Evolutionary conservation across 2,329 filamentous ascomycete genomes (phyloP), one percentile per base, ranked within the genome.

Genomic region (Chalara sp.): DNA sequence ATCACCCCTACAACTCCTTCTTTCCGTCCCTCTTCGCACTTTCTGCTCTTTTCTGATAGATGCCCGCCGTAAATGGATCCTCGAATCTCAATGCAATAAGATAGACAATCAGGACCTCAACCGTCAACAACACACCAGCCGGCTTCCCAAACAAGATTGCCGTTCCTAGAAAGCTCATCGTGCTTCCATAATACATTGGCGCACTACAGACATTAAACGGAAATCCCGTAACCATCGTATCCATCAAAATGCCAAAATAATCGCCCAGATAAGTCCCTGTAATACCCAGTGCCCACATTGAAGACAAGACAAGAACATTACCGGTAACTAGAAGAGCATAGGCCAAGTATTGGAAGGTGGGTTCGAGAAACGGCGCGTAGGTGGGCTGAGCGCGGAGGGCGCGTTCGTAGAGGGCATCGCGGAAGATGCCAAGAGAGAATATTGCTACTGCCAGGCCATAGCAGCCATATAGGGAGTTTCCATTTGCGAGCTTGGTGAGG

Each of bases 171-270:
- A 99, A 99, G 72, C 86, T 92, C 78, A 95, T 78, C 29, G 92
- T 93, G 55, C 85, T 89, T 52, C 93, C 93, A 73, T 90, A 87
- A 76, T 99, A 99, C 93, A 99, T 99, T 56, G 93, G 93, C 48
- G 89, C 86, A 58, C 83, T 81, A 49, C 86, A 91, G 54, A 97
- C 79, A 70, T 87, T 97, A 78, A 99, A 99, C 2, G 93, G 93
- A 67, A 99, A 99, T 11, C 88, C 86, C 10, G 90, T 95, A 48
- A 99, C 91, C 63, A 92, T 92, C 60, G 86, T 75, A 67, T 97
- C 92, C 90, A 96, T 95, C 58, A 99, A 77, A 68, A 97, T 96
- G 61, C 93, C 93, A 67, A 97, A 99, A 76, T 99, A 99, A 74
- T 99, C 93, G 61, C 93, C 93, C 35, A 99, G 76, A 68, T 96